Base-by-base conservation (phyloP, 2,329 filamentous ascomycete species). In the Talaromyces sp. region DNA sequence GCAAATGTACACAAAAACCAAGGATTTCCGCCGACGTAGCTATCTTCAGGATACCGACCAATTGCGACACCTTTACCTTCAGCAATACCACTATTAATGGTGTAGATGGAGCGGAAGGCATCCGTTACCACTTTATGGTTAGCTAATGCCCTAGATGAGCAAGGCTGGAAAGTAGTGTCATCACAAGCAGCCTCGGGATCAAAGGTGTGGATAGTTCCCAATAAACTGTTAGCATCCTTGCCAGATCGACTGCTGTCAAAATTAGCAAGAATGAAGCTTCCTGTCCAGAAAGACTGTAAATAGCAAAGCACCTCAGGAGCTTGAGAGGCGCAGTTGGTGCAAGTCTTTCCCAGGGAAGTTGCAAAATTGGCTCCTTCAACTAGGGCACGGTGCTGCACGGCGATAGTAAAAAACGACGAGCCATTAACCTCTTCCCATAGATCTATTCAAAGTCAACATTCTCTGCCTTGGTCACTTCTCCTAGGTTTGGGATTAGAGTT, bases 371-470 rank as follows among this genome's bases (percentile, higher is more conserved):
- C 84, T 6, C 91, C 91, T 77, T 77, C 71, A 3, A 82, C 75
- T 68, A 83, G 73, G 71, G 87, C 83, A 70, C 90, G 85, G 73
- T 93, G 87, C 66, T 90, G 87, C 43, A 84, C 83, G 6, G 86
- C 84, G 33, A 87, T 80, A 1, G 91, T 94, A 78, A 93, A 95
- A 81, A 92, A 94, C 1, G 90, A 92, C 39, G 85, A 88, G 52
- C 90, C 89, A 31, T 82, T 80, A 24, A 93, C 86, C 76, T 94
- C 91, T 75, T 94, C 91, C 91, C 91, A 94, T 7, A 94, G 82
- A 74, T 94, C 72, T 71, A 47, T 27, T n/a, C 33, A 14, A 47
- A 24, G 13, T 24, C 39, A 33, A 13, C 22, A 22, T 24, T 33
- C 35, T 37, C 19, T 4, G 9, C 24, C 11, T 41, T n/a, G 33